These are phyloP conservation scores for Punctularia strigosozonata DNA, from an alignment of 768 basidiomycete species.

Conservation along the genomic window DNA sequence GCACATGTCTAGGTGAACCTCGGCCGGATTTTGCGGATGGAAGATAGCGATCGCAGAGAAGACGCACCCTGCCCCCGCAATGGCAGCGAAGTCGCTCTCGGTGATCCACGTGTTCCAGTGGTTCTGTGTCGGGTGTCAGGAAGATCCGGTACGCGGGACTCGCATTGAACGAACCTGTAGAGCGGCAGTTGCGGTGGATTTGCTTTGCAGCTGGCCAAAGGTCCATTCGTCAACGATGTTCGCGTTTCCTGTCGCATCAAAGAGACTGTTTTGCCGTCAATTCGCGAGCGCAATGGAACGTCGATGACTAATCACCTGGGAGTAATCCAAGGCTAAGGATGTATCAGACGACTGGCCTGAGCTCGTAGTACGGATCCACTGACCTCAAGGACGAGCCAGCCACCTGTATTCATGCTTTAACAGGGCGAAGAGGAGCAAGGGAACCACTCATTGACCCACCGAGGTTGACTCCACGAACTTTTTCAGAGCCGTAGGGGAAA, in stretches of 20 bases:
- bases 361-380: slow-evolving; percentile 9
- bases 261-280: too few species aligned
- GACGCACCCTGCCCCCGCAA: slow-evolving; percentile 62
- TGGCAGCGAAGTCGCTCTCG: slow-evolving; percentile 63
- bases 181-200: slow-evolving; percentile 31
- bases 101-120: slow-evolving; percentile 86
- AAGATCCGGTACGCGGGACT: too few species aligned
- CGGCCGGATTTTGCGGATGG: not conserved
- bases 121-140: too few species aligned
- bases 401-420: too few species aligned
- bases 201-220: slow-evolving; percentile 52
- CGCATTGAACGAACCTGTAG: too few species aligned
- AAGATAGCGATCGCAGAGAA: slow-evolving; percentile 7
- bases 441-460: too few species aligned
- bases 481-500: slow-evolving; percentile 64
- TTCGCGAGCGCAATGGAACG: too few species aligned
- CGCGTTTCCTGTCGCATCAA: slow-evolving; percentile 48
- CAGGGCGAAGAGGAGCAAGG: too few species aligned
- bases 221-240: slow-evolving; percentile 70
- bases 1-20: slow-evolving; percentile 3
- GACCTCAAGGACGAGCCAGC: slow-evolving; percentile 47
- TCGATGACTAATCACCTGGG: too few species aligned
- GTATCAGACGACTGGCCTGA: slow-evolving; percentile 32
- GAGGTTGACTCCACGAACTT: slow-evolving; percentile 76
- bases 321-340: slow-evolving; percentile 60